These are phyloP conservation scores for Leishmania martiniquensis DNA, from an alignment of 208 protist species.

Conservation along the genomic window DNA sequence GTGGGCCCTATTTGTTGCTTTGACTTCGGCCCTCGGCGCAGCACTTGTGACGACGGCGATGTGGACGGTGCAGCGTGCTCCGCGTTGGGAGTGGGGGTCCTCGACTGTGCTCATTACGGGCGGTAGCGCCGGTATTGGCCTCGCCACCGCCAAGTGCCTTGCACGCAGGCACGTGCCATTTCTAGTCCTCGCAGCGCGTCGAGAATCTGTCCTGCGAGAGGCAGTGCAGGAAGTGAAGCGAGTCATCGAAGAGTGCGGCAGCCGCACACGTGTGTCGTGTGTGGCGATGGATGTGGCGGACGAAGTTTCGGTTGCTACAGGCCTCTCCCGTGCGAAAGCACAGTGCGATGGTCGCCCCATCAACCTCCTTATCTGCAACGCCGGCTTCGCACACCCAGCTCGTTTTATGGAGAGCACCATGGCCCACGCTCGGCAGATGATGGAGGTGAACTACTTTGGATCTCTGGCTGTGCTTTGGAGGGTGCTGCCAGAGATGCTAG, in stretches of 20 bases:
- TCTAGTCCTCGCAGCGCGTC: constrained; percentile 78
- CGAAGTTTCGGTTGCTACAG: constrained; percentile 57
- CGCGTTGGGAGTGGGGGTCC: constrained; percentile 48
- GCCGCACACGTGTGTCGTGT: constrained; percentile 58
- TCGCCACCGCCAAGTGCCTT: constrained; percentile 70
- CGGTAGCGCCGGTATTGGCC: constrained; percentile 85
- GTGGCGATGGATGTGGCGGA: constrained; percentile 83
- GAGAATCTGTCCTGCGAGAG: constrained; percentile 54
- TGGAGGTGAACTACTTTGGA: constrained; percentile 93
- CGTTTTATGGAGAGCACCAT: constrained; percentile 80
- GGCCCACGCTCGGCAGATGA: constrained; percentile 62
- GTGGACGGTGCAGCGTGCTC: constrained; percentile 67
- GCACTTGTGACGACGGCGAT: constrained; percentile 27
- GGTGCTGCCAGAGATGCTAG: constrained; percentile 80
- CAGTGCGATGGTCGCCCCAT: constrained; percentile 45
- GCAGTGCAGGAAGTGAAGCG: constrained; percentile 53
- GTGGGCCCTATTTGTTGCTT: constrained; percentile 12
- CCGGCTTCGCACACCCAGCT: constrained; percentile 79
- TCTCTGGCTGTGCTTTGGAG: constrained; percentile 67
- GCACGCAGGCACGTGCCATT: constrained; percentile 42
- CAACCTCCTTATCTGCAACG: constrained; percentile 85
- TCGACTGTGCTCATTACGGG: constrained; percentile 83
- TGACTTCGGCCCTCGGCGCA: constrained; percentile 25
- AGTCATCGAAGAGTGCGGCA: constrained; percentile 21
- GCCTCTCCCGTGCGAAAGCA: constrained; percentile 16